Percentiles rank a stretch among this genome's conserved stretches.
Conservation (phyloP, 192 early-diverging fungal genomes). For the Fimicolochytrium jonesii region DNA sequence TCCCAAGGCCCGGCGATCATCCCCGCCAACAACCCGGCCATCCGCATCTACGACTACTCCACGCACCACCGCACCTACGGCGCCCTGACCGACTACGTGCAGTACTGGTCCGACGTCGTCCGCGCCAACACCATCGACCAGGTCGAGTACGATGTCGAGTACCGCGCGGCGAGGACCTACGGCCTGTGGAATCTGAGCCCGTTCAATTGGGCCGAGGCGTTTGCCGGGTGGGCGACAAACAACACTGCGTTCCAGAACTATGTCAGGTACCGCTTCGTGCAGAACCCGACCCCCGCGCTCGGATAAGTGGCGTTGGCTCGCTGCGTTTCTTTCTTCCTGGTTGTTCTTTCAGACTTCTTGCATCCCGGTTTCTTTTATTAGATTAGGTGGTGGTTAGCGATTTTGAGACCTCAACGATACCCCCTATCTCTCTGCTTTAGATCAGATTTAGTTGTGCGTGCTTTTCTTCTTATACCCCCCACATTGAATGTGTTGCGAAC, state of each 20-base stretch:
- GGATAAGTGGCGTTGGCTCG: too few species aligned
- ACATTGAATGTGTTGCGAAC: too few species aligned
- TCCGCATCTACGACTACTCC: constrained; percentile 25
- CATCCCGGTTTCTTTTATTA: too few species aligned
- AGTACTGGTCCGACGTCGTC: constrained; percentile 24
- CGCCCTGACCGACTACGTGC: constrained; percentile 17
- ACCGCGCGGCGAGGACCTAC: constrained; percentile 16
- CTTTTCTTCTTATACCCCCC: too few species aligned
- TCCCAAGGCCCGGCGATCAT: constrained; percentile 14
- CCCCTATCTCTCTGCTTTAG: too few species aligned
- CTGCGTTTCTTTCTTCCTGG: too few species aligned
- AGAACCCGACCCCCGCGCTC: too few species aligned
- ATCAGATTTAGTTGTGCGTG: too few species aligned
- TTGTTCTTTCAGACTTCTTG: too few species aligned
- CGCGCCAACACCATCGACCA: constrained; percentile 10
- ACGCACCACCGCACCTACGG: background rate
- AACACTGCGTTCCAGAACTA: constrained; percentile 7
- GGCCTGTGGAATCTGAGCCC: constrained; percentile 21
- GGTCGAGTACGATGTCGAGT: constrained; percentile 18
- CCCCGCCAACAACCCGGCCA: constrained; percentile 21
- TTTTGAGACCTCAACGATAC: too few species aligned
- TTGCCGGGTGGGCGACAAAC: constrained; percentile 9
- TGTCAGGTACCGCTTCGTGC: constrained; percentile 18
- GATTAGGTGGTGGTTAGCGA: too few species aligned
- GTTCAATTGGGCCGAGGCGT: background rate